phyloP scores from a whole-genome alignment of 805 yeast species.

The Zygoascus ofunaensis region DNA sequence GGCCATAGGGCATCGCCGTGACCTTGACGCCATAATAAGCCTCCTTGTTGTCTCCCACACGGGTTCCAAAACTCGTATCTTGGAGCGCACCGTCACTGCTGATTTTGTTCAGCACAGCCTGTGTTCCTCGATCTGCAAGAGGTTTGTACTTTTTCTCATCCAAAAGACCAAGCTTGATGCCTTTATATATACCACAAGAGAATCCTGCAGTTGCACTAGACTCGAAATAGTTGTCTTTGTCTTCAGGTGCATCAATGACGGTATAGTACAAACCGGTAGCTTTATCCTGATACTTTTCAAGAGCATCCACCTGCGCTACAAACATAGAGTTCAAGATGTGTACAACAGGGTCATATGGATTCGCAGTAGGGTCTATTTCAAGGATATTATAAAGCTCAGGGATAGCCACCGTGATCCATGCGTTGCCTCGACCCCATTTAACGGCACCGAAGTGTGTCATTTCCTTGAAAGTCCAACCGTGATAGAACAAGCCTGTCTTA shows the following conservation, averaged over 20 bases:
- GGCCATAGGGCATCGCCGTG: constrained; percentile 32
- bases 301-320: constrained; percentile 19
- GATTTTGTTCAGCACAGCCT: constrained; percentile 26
- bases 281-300: constrained; percentile 25
- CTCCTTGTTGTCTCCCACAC: constrained; percentile 30
- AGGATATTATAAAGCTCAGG: constrained; percentile 21
- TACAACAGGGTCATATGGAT: background rate
- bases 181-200: constrained; percentile 32
- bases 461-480: constrained; percentile 23
- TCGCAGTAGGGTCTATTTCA: background rate
- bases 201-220: constrained; percentile 33
- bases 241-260: constrained; percentile 24
- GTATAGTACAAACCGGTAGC: constrained; percentile 31
- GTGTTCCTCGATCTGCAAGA: constrained; percentile 25
- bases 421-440: constrained; percentile 32
- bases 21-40: constrained; percentile 30
- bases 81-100: constrained; percentile 28
- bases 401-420: constrained; percentile 32
- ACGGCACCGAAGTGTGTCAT: constrained; percentile 18
- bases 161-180: constrained; percentile 24
- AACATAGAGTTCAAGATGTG: background rate
- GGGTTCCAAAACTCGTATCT: constrained; percentile 32
- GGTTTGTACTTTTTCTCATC: constrained; percentile 23
- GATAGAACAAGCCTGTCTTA: constrained; percentile 30
- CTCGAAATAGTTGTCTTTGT: constrained; percentile 24